These are phyloP conservation scores for Tetrapyrgos nigripes DNA, from an alignment of 1,284 basidiomycete genomes.

Conservation along the genomic window DNA sequence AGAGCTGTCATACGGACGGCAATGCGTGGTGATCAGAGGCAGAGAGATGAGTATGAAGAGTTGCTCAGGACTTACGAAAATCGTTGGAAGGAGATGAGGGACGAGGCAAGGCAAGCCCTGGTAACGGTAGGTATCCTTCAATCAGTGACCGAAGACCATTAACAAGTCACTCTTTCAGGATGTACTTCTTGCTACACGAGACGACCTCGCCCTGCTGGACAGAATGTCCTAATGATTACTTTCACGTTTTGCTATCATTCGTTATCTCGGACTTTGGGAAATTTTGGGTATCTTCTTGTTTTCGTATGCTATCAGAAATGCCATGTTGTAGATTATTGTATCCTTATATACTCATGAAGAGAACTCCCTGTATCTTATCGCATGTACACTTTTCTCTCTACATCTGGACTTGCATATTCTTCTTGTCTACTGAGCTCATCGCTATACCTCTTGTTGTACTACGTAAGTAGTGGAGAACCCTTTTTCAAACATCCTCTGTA, in stretches of 20 bases:
- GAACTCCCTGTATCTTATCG: too few species aligned
- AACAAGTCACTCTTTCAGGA: constrained; percentile 36
- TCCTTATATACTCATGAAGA: background rate
- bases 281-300: background rate
- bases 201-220: constrained; percentile 46
- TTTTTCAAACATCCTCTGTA: too few species aligned
- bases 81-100: constrained; percentile 69
- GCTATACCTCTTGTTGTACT: too few species aligned
- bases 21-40: constrained; percentile 45
- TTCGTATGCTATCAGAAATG: background rate
- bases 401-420: too few species aligned
- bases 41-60: constrained; percentile 55
- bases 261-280: background rate
- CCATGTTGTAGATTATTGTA: background rate
- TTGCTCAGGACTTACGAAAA: constrained; percentile 58
- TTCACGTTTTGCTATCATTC: background rate
- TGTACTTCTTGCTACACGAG: constrained; percentile 50
- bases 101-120: constrained; percentile 61
- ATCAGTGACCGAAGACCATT: background rate
- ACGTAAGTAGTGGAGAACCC: too few species aligned
- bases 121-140: constrained; percentile 50
- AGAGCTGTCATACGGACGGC: constrained; percentile 58
- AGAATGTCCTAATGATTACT: constrained; percentile 2
- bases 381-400: too few species aligned
- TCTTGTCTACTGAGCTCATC: too few species aligned